These are phyloP conservation scores for Podospora anserina DNA, from an alignment of 495 filamentous ascomycete species.

Conservation along the genomic window DNA sequence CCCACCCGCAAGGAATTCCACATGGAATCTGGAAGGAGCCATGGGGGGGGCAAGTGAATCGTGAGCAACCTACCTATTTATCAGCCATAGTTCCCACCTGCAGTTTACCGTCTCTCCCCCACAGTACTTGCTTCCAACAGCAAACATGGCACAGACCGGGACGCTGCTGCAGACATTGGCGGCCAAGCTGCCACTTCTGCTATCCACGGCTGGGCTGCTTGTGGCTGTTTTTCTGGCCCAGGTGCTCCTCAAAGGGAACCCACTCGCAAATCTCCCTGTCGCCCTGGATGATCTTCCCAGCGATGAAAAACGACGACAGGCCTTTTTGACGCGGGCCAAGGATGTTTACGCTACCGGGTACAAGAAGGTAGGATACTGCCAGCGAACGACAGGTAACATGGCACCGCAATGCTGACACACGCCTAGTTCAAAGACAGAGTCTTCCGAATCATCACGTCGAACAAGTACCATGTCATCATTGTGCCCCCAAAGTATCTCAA, in stretches of 20 bases:
- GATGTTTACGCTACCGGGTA: constrained; percentile 37
- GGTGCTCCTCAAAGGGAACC: constrained; percentile 16
- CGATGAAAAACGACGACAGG: constrained; percentile 34
- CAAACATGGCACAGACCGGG: constrained; percentile 22
- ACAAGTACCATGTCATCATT: constrained; percentile 31
- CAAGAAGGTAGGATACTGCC: constrained; percentile 21
- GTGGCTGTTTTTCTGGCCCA: constrained; percentile 28
- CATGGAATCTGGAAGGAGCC: no score
- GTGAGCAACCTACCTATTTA: no score
- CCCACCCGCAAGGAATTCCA: no score
- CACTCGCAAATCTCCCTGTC: constrained; percentile 27
- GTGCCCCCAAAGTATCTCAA: constrained; percentile 33
- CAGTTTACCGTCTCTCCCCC: background rate
- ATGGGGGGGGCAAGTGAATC: no score
- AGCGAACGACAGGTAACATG: background rate
- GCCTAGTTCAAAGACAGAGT: constrained; percentile 36
- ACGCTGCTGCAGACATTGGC: constrained; percentile 11
- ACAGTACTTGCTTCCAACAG: background rate
- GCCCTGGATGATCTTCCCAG: constrained; percentile 32
- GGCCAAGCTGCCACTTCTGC: constrained; percentile 30
- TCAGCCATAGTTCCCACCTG: background rate
- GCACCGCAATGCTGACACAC: background rate
- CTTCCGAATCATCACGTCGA: constrained; percentile 31
- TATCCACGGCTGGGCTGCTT: constrained; percentile 25
- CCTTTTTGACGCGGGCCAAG: constrained; percentile 25